These are phyloP conservation scores for Cladobotryum mycophilum DNA, from an alignment of 2,329 filamentous ascomycete species.

Conservation along the genomic window DNA sequence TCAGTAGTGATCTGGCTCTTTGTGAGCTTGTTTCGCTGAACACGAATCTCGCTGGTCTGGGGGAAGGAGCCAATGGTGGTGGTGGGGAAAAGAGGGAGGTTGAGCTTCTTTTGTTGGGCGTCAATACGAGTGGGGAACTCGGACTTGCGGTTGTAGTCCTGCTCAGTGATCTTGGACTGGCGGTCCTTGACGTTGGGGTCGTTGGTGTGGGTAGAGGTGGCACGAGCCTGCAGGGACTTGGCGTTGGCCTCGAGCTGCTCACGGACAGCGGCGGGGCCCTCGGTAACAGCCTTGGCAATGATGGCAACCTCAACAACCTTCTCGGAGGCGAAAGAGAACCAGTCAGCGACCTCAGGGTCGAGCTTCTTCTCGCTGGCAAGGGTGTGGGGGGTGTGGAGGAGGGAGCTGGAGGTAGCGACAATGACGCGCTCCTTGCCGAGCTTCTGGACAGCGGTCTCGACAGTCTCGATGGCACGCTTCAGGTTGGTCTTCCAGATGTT, in stretches of 20 bases:
- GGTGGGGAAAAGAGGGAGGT: conserved; percentile 94
- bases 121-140: conserved; percentile 78
- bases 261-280: conserved; percentile 79
- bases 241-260: conserved; percentile 94
- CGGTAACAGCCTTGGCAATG: conserved; percentile 94
- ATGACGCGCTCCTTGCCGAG: conserved; percentile 97
- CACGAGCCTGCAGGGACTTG: conserved; percentile 85
- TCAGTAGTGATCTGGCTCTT: conserved; percentile 91
- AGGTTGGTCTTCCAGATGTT: conserved; percentile 99
- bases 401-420: conserved; percentile 92
- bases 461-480: conserved; percentile 84
- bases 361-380: conserved; percentile 98
- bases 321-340: conserved; percentile 97
- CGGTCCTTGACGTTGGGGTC: conserved; percentile 96
- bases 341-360: conserved; percentile 84
- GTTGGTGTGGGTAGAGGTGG: conserved; percentile 91
- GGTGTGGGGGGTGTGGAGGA: conserved; percentile 97
- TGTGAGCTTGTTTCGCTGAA: conserved; percentile 96
- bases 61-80: conserved; percentile 99
- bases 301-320: conserved; percentile 86
- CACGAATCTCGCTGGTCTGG: conserved; percentile 97
- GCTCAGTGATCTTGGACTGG: conserved; percentile 76
- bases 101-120: conserved; percentile 86
- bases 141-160: conserved; percentile 90
- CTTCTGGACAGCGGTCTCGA: conserved; percentile 86